Conservation (phyloP, 345 rosid genomes). For the Hypericum perforatum region DNA sequence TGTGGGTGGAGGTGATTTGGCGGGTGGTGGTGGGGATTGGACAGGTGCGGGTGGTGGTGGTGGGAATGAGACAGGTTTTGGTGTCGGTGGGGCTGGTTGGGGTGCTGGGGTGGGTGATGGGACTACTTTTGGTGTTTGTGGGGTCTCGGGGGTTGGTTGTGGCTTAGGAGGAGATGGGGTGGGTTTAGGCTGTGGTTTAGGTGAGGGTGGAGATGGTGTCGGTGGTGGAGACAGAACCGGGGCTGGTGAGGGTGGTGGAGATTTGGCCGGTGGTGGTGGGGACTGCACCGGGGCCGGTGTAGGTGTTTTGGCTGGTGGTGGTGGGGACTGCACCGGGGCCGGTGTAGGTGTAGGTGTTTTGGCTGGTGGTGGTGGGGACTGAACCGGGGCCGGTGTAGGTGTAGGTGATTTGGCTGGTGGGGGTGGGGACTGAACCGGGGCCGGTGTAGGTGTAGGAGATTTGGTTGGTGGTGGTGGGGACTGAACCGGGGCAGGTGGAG, state of each 20-base stretch:
- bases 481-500: conserved; percentile 9
- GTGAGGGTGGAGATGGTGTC: conserved; percentile 10
- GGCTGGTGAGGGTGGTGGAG: conserved; percentile 6
- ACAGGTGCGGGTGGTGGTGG: conserved; percentile 14
- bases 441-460: not conserved
- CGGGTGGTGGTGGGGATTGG: conserved; percentile 18
- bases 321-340: conserved; percentile 10
- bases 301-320: conserved; percentile 17
- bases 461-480: conserved; percentile 16
- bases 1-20: not conserved
- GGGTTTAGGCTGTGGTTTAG: conserved; percentile 13
- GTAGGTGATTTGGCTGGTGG: not conserved
- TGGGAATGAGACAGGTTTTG: conserved; percentile 14
- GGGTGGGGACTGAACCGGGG: not conserved
- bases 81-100: conserved; percentile 14
- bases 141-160: conserved; percentile 12
- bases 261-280: conserved; percentile 9
- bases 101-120: conserved; percentile 15
- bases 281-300: not conserved
- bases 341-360: not conserved
- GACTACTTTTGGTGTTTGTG: conserved; percentile 10
- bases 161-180: conserved; percentile 12
- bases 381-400: not conserved
- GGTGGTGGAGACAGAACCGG: conserved; percentile 15
- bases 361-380: not conserved